These are phyloP conservation scores for Yarrowia sp. DNA, from an alignment of 805 yeast species.

Conservation along the genomic window DNA sequence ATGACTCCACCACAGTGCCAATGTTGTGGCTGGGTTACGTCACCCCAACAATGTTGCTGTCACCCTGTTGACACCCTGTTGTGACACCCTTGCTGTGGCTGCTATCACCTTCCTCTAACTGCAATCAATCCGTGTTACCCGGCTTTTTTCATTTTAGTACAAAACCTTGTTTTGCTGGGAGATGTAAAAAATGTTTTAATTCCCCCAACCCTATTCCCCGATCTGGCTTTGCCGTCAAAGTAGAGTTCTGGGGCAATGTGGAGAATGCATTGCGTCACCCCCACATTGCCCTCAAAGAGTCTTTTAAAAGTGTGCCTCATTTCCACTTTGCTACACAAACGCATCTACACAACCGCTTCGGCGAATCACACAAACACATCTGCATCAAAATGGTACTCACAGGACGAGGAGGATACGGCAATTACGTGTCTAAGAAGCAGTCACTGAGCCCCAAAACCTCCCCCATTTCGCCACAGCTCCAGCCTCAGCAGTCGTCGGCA, in stretches of 20 bases:
- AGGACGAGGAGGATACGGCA: conserved; percentile 40
- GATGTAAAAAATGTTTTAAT: too few species aligned
- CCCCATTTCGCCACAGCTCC: conserved; percentile 15
- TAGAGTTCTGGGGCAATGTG: conserved; percentile 23
- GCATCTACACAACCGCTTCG: neutral
- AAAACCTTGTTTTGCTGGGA: too few species aligned
- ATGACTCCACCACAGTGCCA: too few species aligned
- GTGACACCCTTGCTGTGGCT: too few species aligned
- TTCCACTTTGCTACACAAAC: neutral
- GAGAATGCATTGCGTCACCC: conserved; percentile 24
- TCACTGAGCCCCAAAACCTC: conserved; percentile 9
- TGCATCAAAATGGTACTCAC: conserved; percentile 34
- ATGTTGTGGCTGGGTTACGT: neutral
- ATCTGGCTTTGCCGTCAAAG: neutral
- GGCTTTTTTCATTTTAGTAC: neutral
- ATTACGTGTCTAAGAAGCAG: conserved; percentile 30
- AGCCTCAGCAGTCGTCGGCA: neutral
- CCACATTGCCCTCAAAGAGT: conserved; percentile 21
- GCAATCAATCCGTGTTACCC: conserved; percentile 14
- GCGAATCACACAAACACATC: neutral
- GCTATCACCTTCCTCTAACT: conserved; percentile 22
- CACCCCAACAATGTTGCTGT: neutral
- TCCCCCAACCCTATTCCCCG: neutral
- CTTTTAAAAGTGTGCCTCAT: neutral
- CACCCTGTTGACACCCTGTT: neutral